Evolutionary conservation across 257 asterid species (phyloP).

Genomic region (Solanum peruvianum): DNA sequence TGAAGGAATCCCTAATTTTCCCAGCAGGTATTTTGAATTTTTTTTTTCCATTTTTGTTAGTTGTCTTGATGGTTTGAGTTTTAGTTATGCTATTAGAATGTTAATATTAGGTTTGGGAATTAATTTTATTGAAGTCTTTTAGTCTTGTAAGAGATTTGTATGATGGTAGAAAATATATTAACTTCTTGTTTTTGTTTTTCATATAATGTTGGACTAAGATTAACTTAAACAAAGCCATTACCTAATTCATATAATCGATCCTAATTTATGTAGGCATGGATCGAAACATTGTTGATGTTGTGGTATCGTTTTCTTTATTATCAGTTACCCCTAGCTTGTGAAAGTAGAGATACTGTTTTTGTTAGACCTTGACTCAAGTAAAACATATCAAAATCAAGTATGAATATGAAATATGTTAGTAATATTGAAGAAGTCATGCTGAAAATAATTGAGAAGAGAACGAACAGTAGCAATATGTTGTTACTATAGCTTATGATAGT

Average conservation of each 20-base stretch:
- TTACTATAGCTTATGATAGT: background rate
- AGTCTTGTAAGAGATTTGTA: background rate
- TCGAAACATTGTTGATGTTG: background rate
- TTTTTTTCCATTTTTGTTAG: background rate
- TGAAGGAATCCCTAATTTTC: background rate
- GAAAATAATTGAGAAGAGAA: background rate
- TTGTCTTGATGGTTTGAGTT: background rate
- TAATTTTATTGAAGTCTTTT: background rate
- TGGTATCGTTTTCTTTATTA: background rate
- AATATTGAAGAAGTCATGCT: background rate
- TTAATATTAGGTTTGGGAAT: background rate
- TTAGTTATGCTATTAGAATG: background rate
- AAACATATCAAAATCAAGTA: background rate
- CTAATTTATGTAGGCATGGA: background rate
- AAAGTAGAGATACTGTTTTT: background rate
- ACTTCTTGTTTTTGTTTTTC: background rate
- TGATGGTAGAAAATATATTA: background rate
- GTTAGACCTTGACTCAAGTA: background rate
- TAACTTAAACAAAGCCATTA: background rate
- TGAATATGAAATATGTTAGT: background rate
- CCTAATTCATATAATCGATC: background rate
- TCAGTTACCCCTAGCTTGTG: background rate
- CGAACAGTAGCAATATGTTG: background rate
- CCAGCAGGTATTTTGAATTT: background rate
- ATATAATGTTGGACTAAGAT: background rate